phyloP scores from a whole-genome alignment of 306 rosid genomes.

The Vachellia collinsii region DNA sequence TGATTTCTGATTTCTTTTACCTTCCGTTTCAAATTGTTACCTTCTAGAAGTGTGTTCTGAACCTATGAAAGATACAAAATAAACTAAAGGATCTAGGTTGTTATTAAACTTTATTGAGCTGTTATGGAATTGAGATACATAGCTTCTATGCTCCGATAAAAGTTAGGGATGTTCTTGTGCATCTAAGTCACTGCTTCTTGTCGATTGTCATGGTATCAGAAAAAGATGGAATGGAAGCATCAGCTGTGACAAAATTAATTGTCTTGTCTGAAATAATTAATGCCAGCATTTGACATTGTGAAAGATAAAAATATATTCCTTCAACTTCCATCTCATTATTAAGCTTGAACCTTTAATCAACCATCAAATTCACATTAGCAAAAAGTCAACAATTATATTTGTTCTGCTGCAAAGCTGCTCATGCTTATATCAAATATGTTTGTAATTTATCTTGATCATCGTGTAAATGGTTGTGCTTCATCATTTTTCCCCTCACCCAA shows the following conservation, averaged over 20 bases:
- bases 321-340: constrained; percentile 8
- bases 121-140: not conserved
- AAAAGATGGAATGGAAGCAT: not conserved
- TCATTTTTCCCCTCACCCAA: not conserved
- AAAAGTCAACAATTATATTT: constrained; percentile 3
- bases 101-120: constrained; percentile 9
- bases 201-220: not conserved
- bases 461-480: constrained; percentile 22
- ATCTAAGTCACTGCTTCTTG: not conserved
- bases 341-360: not conserved
- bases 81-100: constrained; percentile 12
- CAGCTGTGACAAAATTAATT: not conserved
- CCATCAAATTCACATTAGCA: not conserved
- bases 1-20: constrained; percentile 21
- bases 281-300: not conserved
- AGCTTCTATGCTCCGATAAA: not conserved
- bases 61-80: not conserved
- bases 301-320: not conserved
- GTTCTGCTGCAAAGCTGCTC: not conserved
- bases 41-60: constrained; percentile 1
- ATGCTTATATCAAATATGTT: not conserved
- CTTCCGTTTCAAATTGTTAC: constrained; percentile 5
- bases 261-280: constrained; percentile 2
- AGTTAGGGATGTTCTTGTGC: not conserved
- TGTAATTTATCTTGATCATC: not conserved